phyloP scores from a whole-genome alignment of 2,329 filamentous ascomycete species.

The Byssoonygena ceratinophila region DNA sequence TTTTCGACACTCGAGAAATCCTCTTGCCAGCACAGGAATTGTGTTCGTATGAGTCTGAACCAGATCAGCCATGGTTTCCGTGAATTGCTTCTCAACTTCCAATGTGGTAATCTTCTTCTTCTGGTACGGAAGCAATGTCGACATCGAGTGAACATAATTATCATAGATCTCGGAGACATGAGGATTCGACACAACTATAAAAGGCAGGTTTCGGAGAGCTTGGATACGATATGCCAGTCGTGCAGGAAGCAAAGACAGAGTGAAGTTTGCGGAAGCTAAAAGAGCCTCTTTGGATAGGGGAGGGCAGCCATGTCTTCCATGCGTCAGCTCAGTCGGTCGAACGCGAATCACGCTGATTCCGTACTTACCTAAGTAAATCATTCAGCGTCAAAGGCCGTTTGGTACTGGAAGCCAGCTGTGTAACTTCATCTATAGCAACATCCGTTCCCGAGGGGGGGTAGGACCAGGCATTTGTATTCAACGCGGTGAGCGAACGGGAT shows the following conservation, averaged over 20 bases:
- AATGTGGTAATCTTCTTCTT: slow-evolving; percentile 61
- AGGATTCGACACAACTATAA: slow-evolving; percentile 96
- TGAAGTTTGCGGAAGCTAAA: slow-evolving; percentile 88
- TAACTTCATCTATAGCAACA: slow-evolving; percentile 64
- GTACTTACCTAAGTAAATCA: slow-evolving; percentile 69
- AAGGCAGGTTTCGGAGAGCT: slow-evolving; percentile 83
- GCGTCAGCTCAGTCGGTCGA: slow-evolving; percentile 13
- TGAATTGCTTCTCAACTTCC: slow-evolving; percentile 83
- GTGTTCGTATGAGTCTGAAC: slow-evolving; percentile 91
- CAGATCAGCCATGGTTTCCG: slow-evolving; percentile 85
- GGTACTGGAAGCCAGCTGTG: slow-evolving; percentile 62
- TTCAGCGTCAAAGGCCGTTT: slow-evolving; percentile 74
- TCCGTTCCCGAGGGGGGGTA: slow-evolving; percentile 40
- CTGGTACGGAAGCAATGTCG: slow-evolving; percentile 76
- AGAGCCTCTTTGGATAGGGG: slow-evolving; percentile 71
- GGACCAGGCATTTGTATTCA: slow-evolving; percentile 25
- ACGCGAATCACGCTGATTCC: neutral
- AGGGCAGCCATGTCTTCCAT: slow-evolving; percentile 59
- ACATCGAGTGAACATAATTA: slow-evolving; percentile 90
- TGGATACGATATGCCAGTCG: slow-evolving; percentile 90
- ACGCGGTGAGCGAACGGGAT: slow-evolving; percentile 10
- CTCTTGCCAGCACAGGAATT: slow-evolving; percentile 80
- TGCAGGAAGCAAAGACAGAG: slow-evolving; percentile 79
- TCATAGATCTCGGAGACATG: slow-evolving; percentile 90
- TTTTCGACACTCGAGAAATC: slow-evolving; percentile 83